phyloP scores from a whole-genome alignment of 441 rosid species.

The Codiaeum variegatum region DNA sequence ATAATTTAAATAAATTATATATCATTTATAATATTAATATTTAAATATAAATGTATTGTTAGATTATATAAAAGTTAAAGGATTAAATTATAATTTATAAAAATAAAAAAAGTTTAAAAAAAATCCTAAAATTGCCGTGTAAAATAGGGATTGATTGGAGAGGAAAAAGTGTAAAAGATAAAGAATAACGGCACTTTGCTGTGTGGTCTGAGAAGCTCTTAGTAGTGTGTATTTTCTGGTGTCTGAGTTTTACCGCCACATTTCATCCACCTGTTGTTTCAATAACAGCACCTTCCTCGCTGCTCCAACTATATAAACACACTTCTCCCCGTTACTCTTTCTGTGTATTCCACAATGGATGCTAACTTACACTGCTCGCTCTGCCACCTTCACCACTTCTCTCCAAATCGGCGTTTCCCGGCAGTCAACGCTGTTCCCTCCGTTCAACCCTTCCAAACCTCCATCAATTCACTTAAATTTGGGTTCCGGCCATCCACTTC shows the following conservation, averaged over 20 bases:
- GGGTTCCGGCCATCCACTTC: slow-evolving; percentile 18
- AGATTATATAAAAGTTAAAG: too few relatives aligned
- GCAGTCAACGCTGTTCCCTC: background rate
- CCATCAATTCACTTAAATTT: slow-evolving; percentile 13
- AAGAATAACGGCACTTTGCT: too few relatives aligned
- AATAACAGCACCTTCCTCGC: background rate
- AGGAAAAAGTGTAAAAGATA: too few relatives aligned
- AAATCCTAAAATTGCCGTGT: too few relatives aligned
- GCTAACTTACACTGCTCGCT: background rate
- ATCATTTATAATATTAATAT: too few relatives aligned
- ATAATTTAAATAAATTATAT: too few relatives aligned
- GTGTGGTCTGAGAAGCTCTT: too few relatives aligned
- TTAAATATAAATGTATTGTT: too few relatives aligned
- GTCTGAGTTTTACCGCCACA: slow-evolving; percentile 9
- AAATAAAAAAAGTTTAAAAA: too few relatives aligned
- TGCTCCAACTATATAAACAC: too few relatives aligned
- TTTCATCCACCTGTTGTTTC: background rate
- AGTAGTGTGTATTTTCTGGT: background rate
- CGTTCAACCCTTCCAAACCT: slow-evolving; percentile 2
- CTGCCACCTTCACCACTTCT: background rate
- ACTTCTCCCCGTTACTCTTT: background rate
- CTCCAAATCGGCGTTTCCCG: slow-evolving; percentile 17
- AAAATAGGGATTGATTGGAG: too few relatives aligned
- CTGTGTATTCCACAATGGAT: background rate
- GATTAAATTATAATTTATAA: too few relatives aligned